Conservation (phyloP, 1,284 basidiomycete species). For the Xerocomus amazonicus region DNA sequence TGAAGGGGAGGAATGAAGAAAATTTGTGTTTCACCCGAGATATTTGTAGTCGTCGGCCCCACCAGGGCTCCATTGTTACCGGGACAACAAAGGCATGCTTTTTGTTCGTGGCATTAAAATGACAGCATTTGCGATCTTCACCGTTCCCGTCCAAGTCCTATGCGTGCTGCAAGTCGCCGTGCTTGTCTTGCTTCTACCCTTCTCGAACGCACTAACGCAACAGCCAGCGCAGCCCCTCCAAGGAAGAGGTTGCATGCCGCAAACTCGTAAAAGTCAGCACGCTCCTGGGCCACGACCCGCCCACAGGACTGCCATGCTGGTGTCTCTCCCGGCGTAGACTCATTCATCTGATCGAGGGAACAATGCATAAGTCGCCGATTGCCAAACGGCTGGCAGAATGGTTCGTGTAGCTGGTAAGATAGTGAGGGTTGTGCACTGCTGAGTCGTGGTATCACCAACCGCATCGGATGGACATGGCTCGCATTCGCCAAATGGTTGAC, state of each 20-base stretch:
- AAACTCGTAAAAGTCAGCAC: conserved; percentile 85
- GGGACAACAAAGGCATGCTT: background rate
- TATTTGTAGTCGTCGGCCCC: background rate
- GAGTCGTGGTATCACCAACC: conserved; percentile 44
- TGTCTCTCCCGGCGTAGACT: conserved; percentile 50
- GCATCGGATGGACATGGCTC: conserved; percentile 78
- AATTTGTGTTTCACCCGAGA: background rate
- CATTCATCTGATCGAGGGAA: conserved; percentile 36
- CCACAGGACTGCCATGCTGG: conserved; percentile 90
- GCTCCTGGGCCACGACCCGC: conserved; percentile 72
- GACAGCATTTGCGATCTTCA: too few species aligned
- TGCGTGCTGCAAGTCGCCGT: conserved; percentile 78
- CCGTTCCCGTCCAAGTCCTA: conserved; percentile 46
- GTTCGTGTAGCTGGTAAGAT: conserved; percentile 63
- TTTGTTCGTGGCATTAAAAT: background rate
- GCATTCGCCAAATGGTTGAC: conserved; percentile 76
- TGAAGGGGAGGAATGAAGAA: conserved; percentile 5
- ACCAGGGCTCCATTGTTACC: background rate
- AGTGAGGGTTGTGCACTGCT: conserved; percentile 9
- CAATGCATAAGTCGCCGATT: conserved; percentile 86
- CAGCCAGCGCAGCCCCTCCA: conserved; percentile 57
- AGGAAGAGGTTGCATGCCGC: conserved; percentile 77
- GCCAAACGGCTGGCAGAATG: conserved; percentile 89
- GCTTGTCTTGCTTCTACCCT: conserved; percentile 71
- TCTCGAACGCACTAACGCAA: conserved; percentile 66